Conservation (phyloP, 1,284 basidiomycete genomes). For the Quambalaria eucalypti region DNA sequence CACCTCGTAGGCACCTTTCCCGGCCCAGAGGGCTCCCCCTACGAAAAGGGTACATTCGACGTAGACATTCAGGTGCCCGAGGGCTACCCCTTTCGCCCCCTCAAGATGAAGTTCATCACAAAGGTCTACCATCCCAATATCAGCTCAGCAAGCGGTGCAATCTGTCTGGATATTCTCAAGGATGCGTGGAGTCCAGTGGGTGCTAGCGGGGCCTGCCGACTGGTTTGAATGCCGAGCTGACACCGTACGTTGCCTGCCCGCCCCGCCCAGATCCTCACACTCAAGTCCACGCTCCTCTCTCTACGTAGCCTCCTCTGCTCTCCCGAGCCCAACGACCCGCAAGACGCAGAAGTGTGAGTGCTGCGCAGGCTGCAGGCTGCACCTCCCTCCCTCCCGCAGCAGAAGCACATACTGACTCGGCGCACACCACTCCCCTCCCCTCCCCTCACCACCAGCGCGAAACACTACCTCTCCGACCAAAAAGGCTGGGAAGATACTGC, state of each 20-base stretch:
- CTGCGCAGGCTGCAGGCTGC: background rate
- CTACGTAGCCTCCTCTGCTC: slow-evolving; percentile 90
- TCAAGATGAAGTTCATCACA: slow-evolving; percentile 65
- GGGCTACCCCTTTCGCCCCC: slow-evolving; percentile 84
- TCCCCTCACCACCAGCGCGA: slow-evolving; percentile 54
- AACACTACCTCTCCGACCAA: slow-evolving; percentile 84
- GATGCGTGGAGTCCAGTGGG: slow-evolving; percentile 63
- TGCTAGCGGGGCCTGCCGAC: no score
- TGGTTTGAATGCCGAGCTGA: no score
- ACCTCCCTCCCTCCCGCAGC: no score
- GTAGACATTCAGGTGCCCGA: slow-evolving; percentile 93
- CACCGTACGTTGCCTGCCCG: no score
- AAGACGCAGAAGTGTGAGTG: slow-evolving; percentile 67
- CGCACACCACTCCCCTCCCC: background rate
- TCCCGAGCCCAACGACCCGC: slow-evolving; percentile 92
- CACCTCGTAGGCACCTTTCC: slow-evolving; percentile 28
- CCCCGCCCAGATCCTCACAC: slow-evolving; percentile 62
- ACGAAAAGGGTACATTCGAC: slow-evolving; percentile 84
- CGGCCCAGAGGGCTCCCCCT: slow-evolving; percentile 64
- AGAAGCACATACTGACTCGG: no score
- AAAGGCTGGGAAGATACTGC: slow-evolving; percentile 84
- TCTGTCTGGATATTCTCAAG: slow-evolving; percentile 73
- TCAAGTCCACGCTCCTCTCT: slow-evolving; percentile 93
- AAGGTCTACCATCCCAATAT: slow-evolving; percentile 97
- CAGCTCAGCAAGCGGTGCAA: slow-evolving; percentile 83